Evolutionary conservation across 306 rosid species (phyloP).

Genomic region (Vigna reflexopilosa): DNA sequence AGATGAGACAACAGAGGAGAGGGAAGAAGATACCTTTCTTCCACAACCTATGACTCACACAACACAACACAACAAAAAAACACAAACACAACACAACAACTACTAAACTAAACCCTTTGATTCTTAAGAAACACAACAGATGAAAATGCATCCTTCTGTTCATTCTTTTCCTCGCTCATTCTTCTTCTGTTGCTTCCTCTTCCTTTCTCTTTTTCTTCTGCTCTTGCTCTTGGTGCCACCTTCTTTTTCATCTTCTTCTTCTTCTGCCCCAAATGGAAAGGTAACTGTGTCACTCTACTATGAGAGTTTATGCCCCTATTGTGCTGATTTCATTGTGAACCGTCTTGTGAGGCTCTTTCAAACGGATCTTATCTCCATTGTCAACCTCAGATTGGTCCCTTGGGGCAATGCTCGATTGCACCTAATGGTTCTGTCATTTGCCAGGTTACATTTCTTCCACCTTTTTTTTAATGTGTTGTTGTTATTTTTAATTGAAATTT

Average conservation of each 20-base stretch:
- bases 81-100: no score
- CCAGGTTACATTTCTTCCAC: conserved; percentile 55
- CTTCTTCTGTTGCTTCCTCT: conserved; percentile 60
- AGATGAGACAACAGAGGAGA: conserved; percentile 8
- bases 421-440: conserved; percentile 63
- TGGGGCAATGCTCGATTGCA: conserved; percentile 86
- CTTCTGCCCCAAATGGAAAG: conserved; percentile 16
- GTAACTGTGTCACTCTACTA: conserved; percentile 78
- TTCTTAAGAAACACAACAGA: conserved; percentile 35
- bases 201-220: conserved; percentile 47
- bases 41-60: not conserved
- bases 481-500: not conserved
- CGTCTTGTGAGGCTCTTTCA: conserved; percentile 69
- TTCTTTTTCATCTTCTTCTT: conserved; percentile 42
- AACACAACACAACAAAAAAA: not conserved
- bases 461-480: not conserved
- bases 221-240: conserved; percentile 40
- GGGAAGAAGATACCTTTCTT: conserved; percentile 41
- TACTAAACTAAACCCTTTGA: not conserved
- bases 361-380: conserved; percentile 70
- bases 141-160: conserved; percentile 45
- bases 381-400: conserved; percentile 79
- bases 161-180: conserved; percentile 66
- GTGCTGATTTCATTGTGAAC: conserved; percentile 85
- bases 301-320: conserved; percentile 81